Evolutionary conservation across 306 rosid species (phyloP).

Genomic region (Dicorynia guianensis): DNA sequence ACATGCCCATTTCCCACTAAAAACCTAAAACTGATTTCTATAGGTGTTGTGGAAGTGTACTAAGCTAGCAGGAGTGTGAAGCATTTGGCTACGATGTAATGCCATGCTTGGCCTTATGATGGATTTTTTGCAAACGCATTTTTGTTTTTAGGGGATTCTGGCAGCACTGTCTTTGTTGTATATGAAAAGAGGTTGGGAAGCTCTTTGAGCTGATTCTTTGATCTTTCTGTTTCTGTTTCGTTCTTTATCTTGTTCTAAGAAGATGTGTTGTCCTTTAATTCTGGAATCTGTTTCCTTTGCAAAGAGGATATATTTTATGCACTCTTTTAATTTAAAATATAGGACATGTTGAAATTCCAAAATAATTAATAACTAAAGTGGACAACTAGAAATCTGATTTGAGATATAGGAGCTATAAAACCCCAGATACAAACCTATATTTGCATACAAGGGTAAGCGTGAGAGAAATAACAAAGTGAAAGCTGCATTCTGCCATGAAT

Average conservation of each 20-base stretch:
- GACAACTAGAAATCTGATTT: background rate
- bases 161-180: background rate
- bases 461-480: background rate
- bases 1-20: too few species aligned
- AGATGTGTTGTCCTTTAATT: too few species aligned
- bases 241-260: background rate
- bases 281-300: background rate
- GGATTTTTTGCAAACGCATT: background rate
- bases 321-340: background rate
- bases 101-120: too few species aligned
- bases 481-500: background rate
- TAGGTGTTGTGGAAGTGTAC: too few species aligned
- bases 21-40: too few species aligned
- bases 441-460: background rate
- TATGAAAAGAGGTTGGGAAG: background rate
- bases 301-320: background rate
- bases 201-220: background rate
- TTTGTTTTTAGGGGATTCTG: background rate
- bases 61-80: too few species aligned
- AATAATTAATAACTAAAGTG: background rate
- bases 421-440: background rate
- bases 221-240: background rate
- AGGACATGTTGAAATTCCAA: background rate
- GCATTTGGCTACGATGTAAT: too few species aligned
- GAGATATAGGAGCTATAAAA: background rate